Evolutionary conservation across 108 stramenopile genomes (phyloP), one percentile per base, ranked within the genome.

Genomic region (Nitzschia putrida): DNA sequence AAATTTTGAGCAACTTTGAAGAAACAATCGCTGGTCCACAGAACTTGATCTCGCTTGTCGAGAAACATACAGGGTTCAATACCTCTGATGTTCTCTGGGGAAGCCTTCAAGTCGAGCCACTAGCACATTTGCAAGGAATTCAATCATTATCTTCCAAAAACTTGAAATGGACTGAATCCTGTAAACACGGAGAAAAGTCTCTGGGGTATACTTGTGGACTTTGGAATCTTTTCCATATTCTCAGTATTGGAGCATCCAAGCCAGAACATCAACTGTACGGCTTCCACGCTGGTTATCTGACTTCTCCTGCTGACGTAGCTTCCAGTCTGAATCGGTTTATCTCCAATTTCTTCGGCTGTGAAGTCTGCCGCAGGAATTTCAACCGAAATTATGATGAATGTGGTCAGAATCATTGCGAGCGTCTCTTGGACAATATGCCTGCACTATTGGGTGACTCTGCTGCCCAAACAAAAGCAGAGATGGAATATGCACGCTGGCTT

Each of bases 181-280:
- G 86, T 79, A 67, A 77, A 20, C 71, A 73, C 0, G 77, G 72
- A 5, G 59, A 68, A 21, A 12, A 61, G 18, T 64, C 66, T 20
- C 68, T 65, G 24, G 90, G 91, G 22, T 92, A 92, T 58, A 92
- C 94, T 0, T 95, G 94, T 71, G 94, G 94, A 26, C 49, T 95
- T 10, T 95, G 94, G 94, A 69, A 89, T 29, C 61, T 95, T 18
- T 92, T 95, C 68, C 94, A 95, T 69, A 83, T 88, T 12, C 65
- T 88, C 78, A 71, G 85, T 12, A 61, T 94, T 1, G 93, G 93
- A 24, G 77, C 92, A 9, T 91, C 89, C 1, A 84, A 92, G 56
- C 78, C 77, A 23, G 59, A 77, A 18, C 80, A 80, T 20, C 80
- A 80, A 9, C 21, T 59, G 18, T 80, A 77, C 40, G 34, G 80